Evolutionary conservation across 2,329 filamentous ascomycete genomes (phyloP), one percentile per base, ranked within the genome.

Genomic region (Colletotrichum camelliae): DNA sequence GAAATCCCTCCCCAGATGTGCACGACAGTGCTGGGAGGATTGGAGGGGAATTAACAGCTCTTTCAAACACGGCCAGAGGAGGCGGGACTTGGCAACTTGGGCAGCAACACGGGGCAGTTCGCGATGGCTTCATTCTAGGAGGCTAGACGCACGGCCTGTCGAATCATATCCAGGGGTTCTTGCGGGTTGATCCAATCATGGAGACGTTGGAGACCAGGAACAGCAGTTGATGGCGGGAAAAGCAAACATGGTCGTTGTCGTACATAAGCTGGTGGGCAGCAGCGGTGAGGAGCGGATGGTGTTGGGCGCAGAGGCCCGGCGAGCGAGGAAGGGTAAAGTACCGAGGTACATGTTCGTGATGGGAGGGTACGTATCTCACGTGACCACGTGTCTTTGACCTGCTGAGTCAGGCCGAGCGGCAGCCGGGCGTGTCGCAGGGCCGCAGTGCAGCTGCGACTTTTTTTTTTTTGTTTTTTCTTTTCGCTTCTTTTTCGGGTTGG

Each of bases 351-450:
- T 52, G 4, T 52, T 52, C 43, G 43, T 24, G 43, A 52, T 52
- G 43, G 6, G 2, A 4, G 16, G 0, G 16, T 39, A 68, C 66
- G 37, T 37, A 39, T 0, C 0, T 73, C 73, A 75, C 48, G 73
- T 75, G 73, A 75, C 43, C 39, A 64, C 73, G 73, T 75, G 73
- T 75, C 73, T 75, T 75, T 73, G 73, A 72, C 73, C 70, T 75
- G 73, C 73, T 75, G 73, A 75, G 73, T 75, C 73, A 73, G 64
- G 70, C 64, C 62, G 69, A 68, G 73, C 68, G 69, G 55, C 21
- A 67, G 29, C 37, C 43, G 21, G 69, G 73, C 73, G 73, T 75
- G 73, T 75, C 64, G 31, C 60, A 62, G 37, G 35, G 24, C 24
- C 24, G 18, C 12, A 18, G 64, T 29, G 29, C 43, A 55, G 35